Evolutionary conservation across 2,329 filamentous ascomycete genomes (phyloP).

Genomic region (Chrysoporthe austroafricana): DNA sequence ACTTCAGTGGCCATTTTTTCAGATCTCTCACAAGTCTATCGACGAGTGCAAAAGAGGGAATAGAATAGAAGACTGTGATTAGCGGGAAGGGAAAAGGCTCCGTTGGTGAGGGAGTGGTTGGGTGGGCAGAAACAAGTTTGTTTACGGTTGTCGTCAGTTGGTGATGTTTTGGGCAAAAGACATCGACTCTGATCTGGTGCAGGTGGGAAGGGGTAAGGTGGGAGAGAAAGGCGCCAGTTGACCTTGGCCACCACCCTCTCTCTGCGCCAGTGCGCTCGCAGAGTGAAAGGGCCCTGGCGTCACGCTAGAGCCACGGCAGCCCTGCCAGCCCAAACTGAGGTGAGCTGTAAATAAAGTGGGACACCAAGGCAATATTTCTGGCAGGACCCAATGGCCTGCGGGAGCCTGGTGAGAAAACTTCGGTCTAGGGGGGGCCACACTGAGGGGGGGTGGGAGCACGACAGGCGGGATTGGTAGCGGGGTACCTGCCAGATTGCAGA

Average conservation of each 20-base stretch:
- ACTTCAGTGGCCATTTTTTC: constrained; percentile 40
- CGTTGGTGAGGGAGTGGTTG: constrained; percentile 10
- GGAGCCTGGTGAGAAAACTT: constrained; percentile 13
- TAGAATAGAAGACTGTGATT: constrained; percentile 23
- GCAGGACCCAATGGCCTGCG: constrained; percentile 17
- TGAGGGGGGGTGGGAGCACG: not conserved
- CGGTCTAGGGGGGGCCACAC: not conserved
- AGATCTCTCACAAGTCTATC: constrained; percentile 28
- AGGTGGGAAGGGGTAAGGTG: constrained; percentile 24
- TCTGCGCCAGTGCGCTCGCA: constrained; percentile 3
- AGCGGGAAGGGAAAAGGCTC: constrained; percentile 19
- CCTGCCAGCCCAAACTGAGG: constrained; percentile 12
- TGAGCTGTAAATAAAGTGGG: constrained; percentile 18
- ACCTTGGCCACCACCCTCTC: constrained; percentile 1
- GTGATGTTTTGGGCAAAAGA: constrained; percentile 28
- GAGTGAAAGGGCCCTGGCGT: constrained; percentile 10
- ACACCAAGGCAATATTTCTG: constrained; percentile 10
- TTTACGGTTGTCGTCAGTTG: constrained; percentile 22
- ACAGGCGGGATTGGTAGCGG: constrained; percentile 24
- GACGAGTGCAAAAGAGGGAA: constrained; percentile 25
- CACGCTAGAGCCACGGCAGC: constrained; percentile 15
- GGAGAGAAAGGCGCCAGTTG: constrained; percentile 23
- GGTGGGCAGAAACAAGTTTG: constrained; percentile 16
- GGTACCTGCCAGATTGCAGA: constrained; percentile 25
- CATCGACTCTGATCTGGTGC: constrained; percentile 16